Evolutionary conservation across 805 yeast genomes (phyloP), one percentile per base, ranked within the genome.

Genomic region (Yarrowia sp.): DNA sequence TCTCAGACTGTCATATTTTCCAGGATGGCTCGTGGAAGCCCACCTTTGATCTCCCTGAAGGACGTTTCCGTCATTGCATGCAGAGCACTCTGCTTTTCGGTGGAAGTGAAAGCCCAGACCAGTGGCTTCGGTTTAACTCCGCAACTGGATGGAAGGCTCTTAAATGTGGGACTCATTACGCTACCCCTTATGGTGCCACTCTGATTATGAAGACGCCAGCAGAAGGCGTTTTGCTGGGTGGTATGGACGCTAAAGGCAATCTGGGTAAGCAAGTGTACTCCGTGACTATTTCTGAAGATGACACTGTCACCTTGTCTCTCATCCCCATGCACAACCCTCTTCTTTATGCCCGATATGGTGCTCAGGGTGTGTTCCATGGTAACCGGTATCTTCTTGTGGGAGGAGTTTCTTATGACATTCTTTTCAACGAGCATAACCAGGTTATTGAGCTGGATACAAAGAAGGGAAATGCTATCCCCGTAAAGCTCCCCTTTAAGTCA

Each of bases 341-440:
- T n/a, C 35, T 54, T 0, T 68, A 71, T 1, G 72, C 82, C 5
- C 77, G 90, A 59, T 80, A 82, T 62, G 89, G 90, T 2, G 76
- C 84, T 22, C 74, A 79, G 62, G 70, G 74, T 1, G 68, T 71
- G 4, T 72, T 77, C 40, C 36, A 78, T 1, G 68, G 71, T n/a
- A 24, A 4, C 10, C 68, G 72, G n/a, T 72, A 74, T 19, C 46
- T 86, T 1, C 21, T 84, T 1, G 46, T 88, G 0, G 76, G 92
- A 28, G 92, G 90, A 24, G 84, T 83, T 0, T 80, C 84, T 16
- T 76, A 81, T 0, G 54, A 67, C 4, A 67, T 70, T 44, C 69
- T 77, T 26, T 77, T 75, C 67, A 78, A 71, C 64, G 75, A 73
- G 40, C 36, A 66, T 0, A 78, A 76, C 19, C 73, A 80, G 16